phyloP scores from a whole-genome alignment of 495 filamentous ascomycete species.

The Neurospora discreta region DNA sequence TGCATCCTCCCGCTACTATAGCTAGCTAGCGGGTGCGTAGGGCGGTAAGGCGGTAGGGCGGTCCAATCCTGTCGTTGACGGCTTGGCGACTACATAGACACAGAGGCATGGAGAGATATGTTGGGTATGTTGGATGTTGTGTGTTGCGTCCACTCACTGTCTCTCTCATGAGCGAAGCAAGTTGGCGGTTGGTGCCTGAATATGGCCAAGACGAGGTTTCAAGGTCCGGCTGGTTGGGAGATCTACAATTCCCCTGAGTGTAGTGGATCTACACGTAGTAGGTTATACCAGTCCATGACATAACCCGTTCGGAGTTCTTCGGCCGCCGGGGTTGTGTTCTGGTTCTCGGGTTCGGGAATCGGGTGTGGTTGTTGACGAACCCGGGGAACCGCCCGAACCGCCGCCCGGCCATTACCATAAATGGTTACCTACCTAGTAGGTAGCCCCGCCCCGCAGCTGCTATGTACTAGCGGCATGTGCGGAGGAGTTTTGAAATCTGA shows the following conservation, averaged over 20 bases:
- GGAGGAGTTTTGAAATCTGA: neutral
- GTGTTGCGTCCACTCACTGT: too few relatives aligned
- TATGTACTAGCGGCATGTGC: neutral
- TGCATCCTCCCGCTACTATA: neutral
- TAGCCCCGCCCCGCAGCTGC: neutral
- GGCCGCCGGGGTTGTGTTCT: neutral
- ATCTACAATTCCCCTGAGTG: too few relatives aligned
- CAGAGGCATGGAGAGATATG: neutral
- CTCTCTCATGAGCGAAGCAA: too few relatives aligned
- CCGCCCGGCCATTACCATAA: neutral
- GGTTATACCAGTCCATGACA: neutral
- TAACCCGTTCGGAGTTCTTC: neutral
- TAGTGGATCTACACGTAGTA: too few relatives aligned
- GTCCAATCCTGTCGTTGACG: neutral
- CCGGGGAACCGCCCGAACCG: neutral
- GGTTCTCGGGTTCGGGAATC: neutral
- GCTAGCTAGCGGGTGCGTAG: neutral
- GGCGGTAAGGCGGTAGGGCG: neutral
- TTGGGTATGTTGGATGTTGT: too few relatives aligned
- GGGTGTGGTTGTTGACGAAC: neutral
- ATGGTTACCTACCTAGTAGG: too few relatives aligned
- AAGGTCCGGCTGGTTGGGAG: too few relatives aligned
- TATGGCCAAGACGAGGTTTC: too few relatives aligned
- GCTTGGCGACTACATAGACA: neutral
- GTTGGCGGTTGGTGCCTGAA: too few relatives aligned